Evolutionary conservation across 345 rosid species (phyloP), one percentile per base, ranked within the genome.

Genomic region (Lepidium sativum): DNA sequence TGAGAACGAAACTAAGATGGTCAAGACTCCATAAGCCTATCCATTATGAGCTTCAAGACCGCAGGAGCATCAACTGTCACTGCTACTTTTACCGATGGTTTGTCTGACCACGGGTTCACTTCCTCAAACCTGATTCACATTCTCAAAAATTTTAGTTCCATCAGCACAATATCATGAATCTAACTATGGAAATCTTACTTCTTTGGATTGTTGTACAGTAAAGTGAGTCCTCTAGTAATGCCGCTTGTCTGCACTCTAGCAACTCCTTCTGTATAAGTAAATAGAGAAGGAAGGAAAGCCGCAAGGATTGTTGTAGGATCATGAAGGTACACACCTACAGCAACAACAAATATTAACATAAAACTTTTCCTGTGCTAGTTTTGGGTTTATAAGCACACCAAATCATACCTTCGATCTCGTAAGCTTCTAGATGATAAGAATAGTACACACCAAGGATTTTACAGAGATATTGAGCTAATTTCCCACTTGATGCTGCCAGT

Each of bases 211-310:
- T 87, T 86, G 73, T 81, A 86, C 11, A 87, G 69, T 75, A 88
- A 35, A 34, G 95, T 90, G 33, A 88, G 82, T 60, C 96, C 97
- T 55, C 82, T 81, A 15, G 91, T 81, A 43, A 90, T 90, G 48
- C 97, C 96, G 2, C 27, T 67, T n/a, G 90, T 86, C 73, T 90
- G 99, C 60, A 94, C 99, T 81, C 99, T 81, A 16, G 86, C 91
- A 8, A 78, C 84, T 9, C 96, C 97, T 68, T 90, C 90, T 3
- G 56, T 79, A 71, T 60, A 86, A 38, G 99, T 87, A 62, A 94
- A 8, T 15, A 90, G 85, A 18, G 95, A 87, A 52, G 97, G 96
- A 70, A 81, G 55, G 39, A 90, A 73, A 21, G 97, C 96, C 9
- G 91, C 95, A 66, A 90, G 76, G 47, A 94, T 54, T 8, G 86